Base-by-base conservation (phyloP, 768 basidiomycete genomes). In the Mycena crocata region DNA sequence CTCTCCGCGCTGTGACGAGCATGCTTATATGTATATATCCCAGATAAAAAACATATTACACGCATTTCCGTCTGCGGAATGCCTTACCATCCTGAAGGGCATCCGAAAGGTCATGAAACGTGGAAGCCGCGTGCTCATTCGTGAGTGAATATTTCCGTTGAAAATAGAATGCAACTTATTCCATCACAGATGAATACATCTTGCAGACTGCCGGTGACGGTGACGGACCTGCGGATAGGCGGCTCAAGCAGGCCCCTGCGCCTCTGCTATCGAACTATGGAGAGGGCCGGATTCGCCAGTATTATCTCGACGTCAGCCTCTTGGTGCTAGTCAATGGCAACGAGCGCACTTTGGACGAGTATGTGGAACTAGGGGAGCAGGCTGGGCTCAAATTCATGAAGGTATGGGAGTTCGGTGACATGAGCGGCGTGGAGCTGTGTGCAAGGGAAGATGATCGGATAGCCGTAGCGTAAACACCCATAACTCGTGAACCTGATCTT, bases 331-430 rank as follows among this genome's bases (percentile, higher is more conserved):
- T 64, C 6, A 70, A 70, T 30, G 26, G 62, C 15, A 39, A 37
- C 28, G 69, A 70, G 61, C 64, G 65, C n/a, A 67, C 69, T 23
- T 40, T 70, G 44, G 62, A 59, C 26, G 69, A 70, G 61, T 70
- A 70, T 26, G 42, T 66, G 21, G 13, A 58, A 13, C 64, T 65
- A 28, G 68, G 60, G 24, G 58, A 60, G 54, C n/a, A 64, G 40
- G 57, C 54, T 2, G 64, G 68, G 32, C 49, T 69, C 37, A 50
- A 51, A 45, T 66, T 69, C 39, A 30, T 66, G 44, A 61, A 54
- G 60, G 60, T 69, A 15, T 69, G 68, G 68, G 68, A 65, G 59
- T 69, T 69, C 44, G 68, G 68, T 23, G 68, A 69, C 21, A 62
- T 65, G 64, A 58, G 64, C n/a, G 68, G 68, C 7, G 68, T 69